A percentile compares a stretch with the other conserved stretches of the same genome.
These are phyloP conservation scores for Microcos paniculata DNA, from an alignment of 345 rosid species.

Conservation along the genomic window DNA sequence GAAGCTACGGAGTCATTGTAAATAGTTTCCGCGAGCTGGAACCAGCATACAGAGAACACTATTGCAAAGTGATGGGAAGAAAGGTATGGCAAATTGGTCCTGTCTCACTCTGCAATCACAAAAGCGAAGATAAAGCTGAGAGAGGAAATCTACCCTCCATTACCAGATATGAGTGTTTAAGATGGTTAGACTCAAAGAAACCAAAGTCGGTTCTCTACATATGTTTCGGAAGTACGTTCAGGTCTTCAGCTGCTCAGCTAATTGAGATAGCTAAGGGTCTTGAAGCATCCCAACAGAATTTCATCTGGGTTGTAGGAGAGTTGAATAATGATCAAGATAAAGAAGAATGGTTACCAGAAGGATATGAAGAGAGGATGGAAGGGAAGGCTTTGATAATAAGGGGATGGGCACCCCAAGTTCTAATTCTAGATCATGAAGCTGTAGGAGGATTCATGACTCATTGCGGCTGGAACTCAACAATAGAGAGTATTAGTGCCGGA, in stretches of 20 bases:
- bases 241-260: constrained; percentile 31
- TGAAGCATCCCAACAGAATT: constrained; percentile 47
- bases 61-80: constrained; percentile 36
- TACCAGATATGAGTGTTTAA: constrained; percentile 36
- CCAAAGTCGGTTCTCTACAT: constrained; percentile 51
- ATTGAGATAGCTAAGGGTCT: constrained; percentile 50
- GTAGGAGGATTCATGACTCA: constrained; percentile 65
- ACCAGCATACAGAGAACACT: constrained; percentile 33
- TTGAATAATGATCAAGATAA: constrained; percentile 25
- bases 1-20: constrained; percentile 35
- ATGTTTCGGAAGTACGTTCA: constrained; percentile 49
- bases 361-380: constrained; percentile 40
- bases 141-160: constrained; percentile 35
- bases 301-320: constrained; percentile 54
- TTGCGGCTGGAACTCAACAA: constrained; percentile 68
- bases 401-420: constrained; percentile 63
- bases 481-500: constrained; percentile 51
- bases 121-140: constrained; percentile 37
- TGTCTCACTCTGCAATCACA: constrained; percentile 36
- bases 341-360: constrained; percentile 52
- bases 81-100: constrained; percentile 70
- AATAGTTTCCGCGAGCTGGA: constrained; percentile 48
- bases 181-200: constrained; percentile 57
- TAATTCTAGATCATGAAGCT: constrained; percentile 62
- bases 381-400: constrained; percentile 42